Conservation (phyloP, 2,329 filamentous ascomycete genomes). For the Alternaria hordeiaustralica region DNA sequence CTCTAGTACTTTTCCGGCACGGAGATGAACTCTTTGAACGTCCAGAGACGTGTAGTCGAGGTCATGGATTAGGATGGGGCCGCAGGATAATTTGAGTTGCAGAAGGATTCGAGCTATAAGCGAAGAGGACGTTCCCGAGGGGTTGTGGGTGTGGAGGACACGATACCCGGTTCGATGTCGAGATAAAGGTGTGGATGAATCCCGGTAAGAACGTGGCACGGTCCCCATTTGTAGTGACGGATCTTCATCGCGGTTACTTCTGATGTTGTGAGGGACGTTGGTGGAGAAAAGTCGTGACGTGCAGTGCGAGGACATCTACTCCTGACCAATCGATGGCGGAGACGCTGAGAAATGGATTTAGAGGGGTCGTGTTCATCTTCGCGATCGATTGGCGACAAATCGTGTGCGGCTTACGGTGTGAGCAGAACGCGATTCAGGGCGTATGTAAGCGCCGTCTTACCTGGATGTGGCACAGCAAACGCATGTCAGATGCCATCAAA, state of each 20-base stretch:
- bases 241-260: background rate
- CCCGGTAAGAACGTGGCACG: background rate
- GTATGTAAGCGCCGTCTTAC: background rate
- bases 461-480: background rate
- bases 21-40: background rate
- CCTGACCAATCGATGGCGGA: background rate
- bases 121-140: background rate
- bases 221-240: background rate
- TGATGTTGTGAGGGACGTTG: background rate
- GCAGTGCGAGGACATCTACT: background rate
- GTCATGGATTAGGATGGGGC: background rate
- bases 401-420: background rate
- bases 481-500: constrained; percentile 3
- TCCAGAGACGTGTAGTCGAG: background rate
- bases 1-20: background rate
- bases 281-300: background rate
- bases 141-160: background rate
- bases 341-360: background rate
- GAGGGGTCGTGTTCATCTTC: background rate
- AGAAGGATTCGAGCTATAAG: background rate
- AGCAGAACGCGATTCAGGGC: background rate
- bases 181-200: background rate
- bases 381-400: background rate
- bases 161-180: background rate
- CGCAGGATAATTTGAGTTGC: background rate